phyloP scores from a whole-genome alignment of 2,329 filamentous ascomycete genomes.

The Orbilia javanica region DNA sequence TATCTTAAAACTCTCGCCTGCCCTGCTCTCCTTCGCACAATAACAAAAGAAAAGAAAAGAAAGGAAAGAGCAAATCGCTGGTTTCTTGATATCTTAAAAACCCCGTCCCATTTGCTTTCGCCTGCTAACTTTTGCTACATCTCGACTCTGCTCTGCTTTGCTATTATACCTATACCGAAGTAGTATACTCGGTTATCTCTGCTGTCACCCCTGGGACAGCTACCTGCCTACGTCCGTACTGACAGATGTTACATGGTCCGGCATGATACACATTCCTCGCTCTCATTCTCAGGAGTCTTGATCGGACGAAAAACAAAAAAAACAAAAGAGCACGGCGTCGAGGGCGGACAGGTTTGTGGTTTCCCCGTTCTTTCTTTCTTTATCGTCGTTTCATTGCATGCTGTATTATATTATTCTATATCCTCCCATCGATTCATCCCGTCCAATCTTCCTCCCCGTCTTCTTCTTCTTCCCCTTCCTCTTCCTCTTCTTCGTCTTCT shows the following conservation, averaged over 20 bases:
- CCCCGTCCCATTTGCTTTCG: too few species aligned
- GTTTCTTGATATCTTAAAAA: not conserved
- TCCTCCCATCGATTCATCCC: too few species aligned
- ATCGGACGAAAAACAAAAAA: not conserved
- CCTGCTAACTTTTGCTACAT: too few species aligned
- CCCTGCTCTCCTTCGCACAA: too few species aligned
- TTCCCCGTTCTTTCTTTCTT: not conserved
- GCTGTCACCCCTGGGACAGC: too few species aligned
- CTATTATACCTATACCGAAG: too few species aligned
- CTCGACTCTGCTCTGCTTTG: not conserved
- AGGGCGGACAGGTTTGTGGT: not conserved
- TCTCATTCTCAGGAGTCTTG: not conserved
- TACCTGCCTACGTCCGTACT: not conserved
- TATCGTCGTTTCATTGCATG: too few species aligned
- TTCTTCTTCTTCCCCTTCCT: not conserved
- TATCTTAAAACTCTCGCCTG: constrained; percentile 18
- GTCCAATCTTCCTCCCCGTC: not conserved
- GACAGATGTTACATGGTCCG: not conserved
- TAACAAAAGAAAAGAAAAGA: too few species aligned
- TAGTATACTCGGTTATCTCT: too few species aligned
- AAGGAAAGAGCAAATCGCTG: not conserved
- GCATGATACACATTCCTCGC: not conserved
- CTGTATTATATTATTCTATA: too few species aligned
- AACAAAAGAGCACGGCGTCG: too few species aligned
- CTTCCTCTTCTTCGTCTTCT: not conserved